Conservation (phyloP, 2,329 filamentous ascomycete species). For the Neopestalotiopsis clavispora region DNA sequence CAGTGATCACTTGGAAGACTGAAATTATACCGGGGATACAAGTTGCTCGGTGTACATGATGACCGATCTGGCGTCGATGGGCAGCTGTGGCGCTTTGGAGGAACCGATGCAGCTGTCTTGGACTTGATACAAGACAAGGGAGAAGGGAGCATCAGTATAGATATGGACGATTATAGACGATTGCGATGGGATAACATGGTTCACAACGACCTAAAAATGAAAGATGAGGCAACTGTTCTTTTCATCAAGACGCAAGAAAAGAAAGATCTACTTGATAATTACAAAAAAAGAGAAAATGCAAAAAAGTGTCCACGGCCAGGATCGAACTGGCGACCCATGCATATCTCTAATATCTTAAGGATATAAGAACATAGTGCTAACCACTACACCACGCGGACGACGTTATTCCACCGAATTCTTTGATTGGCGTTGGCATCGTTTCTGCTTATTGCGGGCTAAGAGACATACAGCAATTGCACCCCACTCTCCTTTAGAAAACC, state of each 20-base stretch:
- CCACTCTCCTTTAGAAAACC: too few species aligned
- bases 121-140: background rate
- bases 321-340: constrained; percentile 17
- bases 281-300: background rate
- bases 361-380: constrained; percentile 18
- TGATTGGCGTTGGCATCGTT: constrained; percentile 17
- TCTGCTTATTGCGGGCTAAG: too few species aligned
- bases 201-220: background rate
- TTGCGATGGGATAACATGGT: background rate
- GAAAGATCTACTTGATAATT: too few species aligned
- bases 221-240: background rate
- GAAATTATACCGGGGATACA: background rate
- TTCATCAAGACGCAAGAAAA: background rate
- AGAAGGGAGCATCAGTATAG: too few species aligned
- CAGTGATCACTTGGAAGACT: background rate
- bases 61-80: constrained; percentile 24
- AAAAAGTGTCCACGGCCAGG: constrained; percentile 10
- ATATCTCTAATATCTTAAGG: constrained; percentile 13
- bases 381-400: constrained; percentile 27
- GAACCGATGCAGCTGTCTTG: background rate
- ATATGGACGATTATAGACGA: background rate
- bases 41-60: background rate
- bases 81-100: too few species aligned
- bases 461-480: too few species aligned
- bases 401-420: constrained; percentile 25